Conservation (phyloP, 1,284 basidiomycete species). For the Cutaneotrichosporon sp. region DNA sequence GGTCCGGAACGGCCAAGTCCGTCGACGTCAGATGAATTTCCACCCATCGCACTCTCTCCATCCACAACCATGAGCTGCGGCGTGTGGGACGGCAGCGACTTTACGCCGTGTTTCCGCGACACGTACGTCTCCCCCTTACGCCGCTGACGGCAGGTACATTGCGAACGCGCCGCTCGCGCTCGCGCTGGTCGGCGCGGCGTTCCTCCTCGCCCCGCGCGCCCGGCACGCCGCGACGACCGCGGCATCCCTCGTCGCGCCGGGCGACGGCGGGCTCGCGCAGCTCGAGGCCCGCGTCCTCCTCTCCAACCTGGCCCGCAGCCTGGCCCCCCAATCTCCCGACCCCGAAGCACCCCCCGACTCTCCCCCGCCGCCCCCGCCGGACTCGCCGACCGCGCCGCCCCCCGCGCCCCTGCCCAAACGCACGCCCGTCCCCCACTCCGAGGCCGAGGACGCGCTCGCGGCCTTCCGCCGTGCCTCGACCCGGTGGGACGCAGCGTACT, state of each 20-base stretch:
- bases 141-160: constrained; percentile 33
- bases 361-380: too few relatives aligned
- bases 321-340: too few relatives aligned
- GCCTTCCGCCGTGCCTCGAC: constrained; percentile 30
- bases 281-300: constrained; percentile 48
- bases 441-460: constrained; percentile 35
- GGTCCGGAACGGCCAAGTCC: neutral
- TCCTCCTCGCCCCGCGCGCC: constrained; percentile 10
- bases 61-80: constrained; percentile 1
- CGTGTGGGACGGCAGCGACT: constrained; percentile 55
- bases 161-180: constrained; percentile 42
- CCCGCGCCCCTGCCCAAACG: too few relatives aligned
- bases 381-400: too few relatives aligned
- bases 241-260: constrained; percentile 30
- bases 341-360: too few relatives aligned
- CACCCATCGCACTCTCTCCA: constrained; percentile 13
- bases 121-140: constrained; percentile 32
- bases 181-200: constrained; percentile 31
- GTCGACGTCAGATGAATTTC: neutral
- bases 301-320: constrained; percentile 29
- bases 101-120: constrained; percentile 49
- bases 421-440: too few relatives aligned
- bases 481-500: constrained; percentile 28
- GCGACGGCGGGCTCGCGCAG: constrained; percentile 35
- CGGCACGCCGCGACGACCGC: neutral